These are phyloP conservation scores for Rhizoclosmatium sp. DNA, from an alignment of 192 early-diverging fungal species.

Conservation along the genomic window DNA sequence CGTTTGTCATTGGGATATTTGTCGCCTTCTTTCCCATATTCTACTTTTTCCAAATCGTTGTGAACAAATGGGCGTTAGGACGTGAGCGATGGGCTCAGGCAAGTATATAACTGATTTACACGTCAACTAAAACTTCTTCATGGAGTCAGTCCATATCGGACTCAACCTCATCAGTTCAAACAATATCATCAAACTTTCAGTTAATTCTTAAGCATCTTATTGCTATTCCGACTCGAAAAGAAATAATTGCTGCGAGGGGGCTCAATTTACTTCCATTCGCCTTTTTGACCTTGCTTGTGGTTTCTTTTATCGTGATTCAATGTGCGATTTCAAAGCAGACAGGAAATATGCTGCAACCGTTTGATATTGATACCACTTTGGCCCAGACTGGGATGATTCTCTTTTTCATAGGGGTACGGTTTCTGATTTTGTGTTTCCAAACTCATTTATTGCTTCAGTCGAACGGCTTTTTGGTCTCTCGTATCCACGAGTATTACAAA, in stretches of 20 bases:
- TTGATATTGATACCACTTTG: slow-evolving; percentile 27
- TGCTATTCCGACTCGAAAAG: slow-evolving; percentile 22
- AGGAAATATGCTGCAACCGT: not conserved
- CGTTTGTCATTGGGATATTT: slow-evolving; percentile 29
- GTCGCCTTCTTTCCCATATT: slow-evolving; percentile 33
- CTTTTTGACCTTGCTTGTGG: slow-evolving; percentile 14
- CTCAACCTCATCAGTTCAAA: slow-evolving; percentile 12
- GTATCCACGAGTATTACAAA: slow-evolving; percentile 37
- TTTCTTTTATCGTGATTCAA: slow-evolving; percentile 35
- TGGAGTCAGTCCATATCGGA: not conserved
- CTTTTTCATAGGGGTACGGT: slow-evolving; percentile 35
- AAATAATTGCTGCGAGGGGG: slow-evolving; percentile 9
- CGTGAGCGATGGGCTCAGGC: slow-evolving; percentile 32
- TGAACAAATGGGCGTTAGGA: slow-evolving; percentile 35
- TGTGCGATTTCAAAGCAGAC: slow-evolving; percentile 13
- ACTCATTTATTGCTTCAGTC: slow-evolving; percentile 1
- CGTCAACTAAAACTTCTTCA: not conserved
- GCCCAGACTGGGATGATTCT: slow-evolving; percentile 40
- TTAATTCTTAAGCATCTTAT: slow-evolving; percentile 29
- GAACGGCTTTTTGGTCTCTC: slow-evolving; percentile 31
- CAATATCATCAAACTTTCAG: slow-evolving; percentile 17
- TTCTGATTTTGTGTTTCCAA: not conserved
- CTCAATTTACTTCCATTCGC: slow-evolving; percentile 24
- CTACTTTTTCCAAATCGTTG: slow-evolving; percentile 40
- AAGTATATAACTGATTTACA: not conserved